These are phyloP conservation scores for Starmerella asiatica DNA, from an alignment of 805 yeast species.

Conservation along the genomic window DNA sequence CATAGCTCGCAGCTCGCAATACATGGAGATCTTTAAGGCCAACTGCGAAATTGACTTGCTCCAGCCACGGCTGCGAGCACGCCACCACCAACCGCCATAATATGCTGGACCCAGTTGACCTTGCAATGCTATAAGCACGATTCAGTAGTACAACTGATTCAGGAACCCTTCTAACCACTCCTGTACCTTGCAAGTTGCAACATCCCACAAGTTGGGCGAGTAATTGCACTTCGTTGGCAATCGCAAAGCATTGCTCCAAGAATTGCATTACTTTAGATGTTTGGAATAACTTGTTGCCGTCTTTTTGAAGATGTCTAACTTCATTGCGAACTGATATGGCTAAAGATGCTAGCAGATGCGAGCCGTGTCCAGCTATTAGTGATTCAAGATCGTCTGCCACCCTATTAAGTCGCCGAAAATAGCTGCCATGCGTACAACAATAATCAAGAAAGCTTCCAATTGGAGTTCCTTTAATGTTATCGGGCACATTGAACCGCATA, in stretches of 20 bases:
- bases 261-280: neutral
- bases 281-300: neutral
- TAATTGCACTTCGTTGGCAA: neutral
- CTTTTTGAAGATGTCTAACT: neutral
- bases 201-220: slow-evolving; percentile 18
- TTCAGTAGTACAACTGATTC: slow-evolving; percentile 8
- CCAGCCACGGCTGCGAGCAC: slow-evolving; percentile 15
- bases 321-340: slow-evolving; percentile 8
- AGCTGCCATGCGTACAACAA: slow-evolving; percentile 8
- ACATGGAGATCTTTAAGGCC: slow-evolving; percentile 7
- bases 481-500: neutral
- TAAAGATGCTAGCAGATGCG: slow-evolving; percentile 7
- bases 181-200: slow-evolving; percentile 3
- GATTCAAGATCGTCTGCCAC: slow-evolving; percentile 6
- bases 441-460: slow-evolving; percentile 1
- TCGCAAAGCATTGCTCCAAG: neutral
- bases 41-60: slow-evolving; percentile 12
- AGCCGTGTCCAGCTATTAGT: neutral
- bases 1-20: neutral
- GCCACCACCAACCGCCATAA: slow-evolving; percentile 14
- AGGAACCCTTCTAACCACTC: slow-evolving; percentile 10
- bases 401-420: slow-evolving; percentile 6
- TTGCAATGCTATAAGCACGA: slow-evolving; percentile 5
- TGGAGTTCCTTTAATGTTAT: neutral
- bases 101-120: slow-evolving; percentile 2